phyloP scores from a whole-genome alignment of 139 green algal species.

The Chlamydomonas asymmetrica region DNA sequence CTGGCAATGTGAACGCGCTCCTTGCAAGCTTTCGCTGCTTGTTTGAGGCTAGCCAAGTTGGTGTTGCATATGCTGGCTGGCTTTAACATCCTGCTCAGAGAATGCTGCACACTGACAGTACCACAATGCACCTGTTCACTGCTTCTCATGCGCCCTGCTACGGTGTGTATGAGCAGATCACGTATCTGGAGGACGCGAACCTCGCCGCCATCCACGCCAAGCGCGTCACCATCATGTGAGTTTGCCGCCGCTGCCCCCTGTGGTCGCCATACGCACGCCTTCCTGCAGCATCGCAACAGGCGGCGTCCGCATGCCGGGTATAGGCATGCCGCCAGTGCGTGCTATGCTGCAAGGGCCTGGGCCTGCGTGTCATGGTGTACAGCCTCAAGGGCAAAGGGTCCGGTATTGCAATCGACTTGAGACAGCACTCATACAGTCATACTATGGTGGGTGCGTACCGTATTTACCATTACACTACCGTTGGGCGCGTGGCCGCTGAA shows the following conservation, averaged over 20 bases:
- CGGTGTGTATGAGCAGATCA: conserved; percentile 54
- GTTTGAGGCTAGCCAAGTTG: not conserved
- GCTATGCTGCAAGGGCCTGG: too few relatives aligned
- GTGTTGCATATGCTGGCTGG: not conserved
- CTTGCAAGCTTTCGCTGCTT: not conserved
- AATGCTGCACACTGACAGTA: not conserved
- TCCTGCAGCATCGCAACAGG: not conserved
- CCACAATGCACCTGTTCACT: too few relatives aligned
- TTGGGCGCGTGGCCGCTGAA: too few relatives aligned
- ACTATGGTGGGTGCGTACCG: too few relatives aligned
- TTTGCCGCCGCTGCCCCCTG: not conserved
- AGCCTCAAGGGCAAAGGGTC: too few relatives aligned
- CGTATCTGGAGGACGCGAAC: conserved; percentile 96
- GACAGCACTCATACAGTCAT: too few relatives aligned
- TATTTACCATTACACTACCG: too few relatives aligned
- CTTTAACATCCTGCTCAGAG: not conserved
- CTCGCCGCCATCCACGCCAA: conserved; percentile 88
- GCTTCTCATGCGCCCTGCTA: conserved; percentile 45
- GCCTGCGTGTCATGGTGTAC: not conserved
- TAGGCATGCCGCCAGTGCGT: not conserved
- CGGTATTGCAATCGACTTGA: too few relatives aligned
- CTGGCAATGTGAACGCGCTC: not conserved
- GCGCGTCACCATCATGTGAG: conserved; percentile 90
- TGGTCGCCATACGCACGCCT: too few relatives aligned
- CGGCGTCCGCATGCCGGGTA: not conserved